Base-by-base conservation (phyloP, 2,329 filamentous ascomycete genomes). In the Pyricularia pennisetigena region DNA sequence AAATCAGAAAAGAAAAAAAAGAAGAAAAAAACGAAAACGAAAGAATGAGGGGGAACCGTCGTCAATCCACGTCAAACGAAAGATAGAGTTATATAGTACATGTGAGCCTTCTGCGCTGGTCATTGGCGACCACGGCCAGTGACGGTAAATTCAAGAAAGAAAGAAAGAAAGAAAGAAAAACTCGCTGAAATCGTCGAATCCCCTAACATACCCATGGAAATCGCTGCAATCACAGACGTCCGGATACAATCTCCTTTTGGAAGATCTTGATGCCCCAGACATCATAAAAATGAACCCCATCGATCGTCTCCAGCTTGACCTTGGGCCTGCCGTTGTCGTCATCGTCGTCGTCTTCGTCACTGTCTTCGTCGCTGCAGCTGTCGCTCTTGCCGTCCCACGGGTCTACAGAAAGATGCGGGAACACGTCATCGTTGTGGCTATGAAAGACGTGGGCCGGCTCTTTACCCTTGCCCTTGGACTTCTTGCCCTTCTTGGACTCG, bases 181-280 rank as follows among this genome's bases (percentile, higher is more conserved):
- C n/a, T 9, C 57, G n/a, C 23, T n/a, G 20, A 57, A 24, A 12
- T n/a, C 20, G 23, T 57, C 54, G 8, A n/a, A n/a, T n/a, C 54
- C 54, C 20, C 20, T 57, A 57, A 6, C 57, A 12, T 28, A 26
- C 57, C 24, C 57, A 61, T 24, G 24, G 24, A 61, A 24, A 24
- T 62, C 63, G 26, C 20, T 20, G 28, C 35, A 24, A 32, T 78
- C 70, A 84, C 30, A 85, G 72, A 26, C 78, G 75, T 1, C 81
- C 82, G 26, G 71, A 71, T 35, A 82, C 78, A 65, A 88, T 75
- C 73, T 87, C 85, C 75, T 86, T 87, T 72, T 85, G 80, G 71
- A 88, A 88, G 66, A 88, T 87, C 70, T 79, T 80, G 49, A 87
- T 79, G 0, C 80, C 84, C 70, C 71, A 76, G 6, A 83, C 75